These are phyloP conservation scores for Waitea zeae DNA, from an alignment of 1,284 basidiomycete genomes.

Conservation along the genomic window DNA sequence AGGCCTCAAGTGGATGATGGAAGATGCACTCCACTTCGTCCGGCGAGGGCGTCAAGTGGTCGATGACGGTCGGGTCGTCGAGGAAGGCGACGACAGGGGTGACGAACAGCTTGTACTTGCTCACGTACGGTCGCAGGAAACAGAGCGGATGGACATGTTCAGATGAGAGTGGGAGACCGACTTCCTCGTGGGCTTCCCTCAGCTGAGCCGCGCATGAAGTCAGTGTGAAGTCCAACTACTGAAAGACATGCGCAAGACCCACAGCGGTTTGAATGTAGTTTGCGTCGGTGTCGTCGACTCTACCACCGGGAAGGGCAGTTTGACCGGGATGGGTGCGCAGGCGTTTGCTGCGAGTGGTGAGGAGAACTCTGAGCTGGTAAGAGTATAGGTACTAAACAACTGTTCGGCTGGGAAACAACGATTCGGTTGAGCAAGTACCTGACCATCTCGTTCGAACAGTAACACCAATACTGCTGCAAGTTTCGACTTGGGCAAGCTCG, in stretches of 20 bases:
- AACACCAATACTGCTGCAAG: conserved; percentile 66
- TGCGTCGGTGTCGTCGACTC: conserved; percentile 49
- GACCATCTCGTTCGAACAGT: conserved; percentile 48
- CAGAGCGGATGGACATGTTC: conserved; percentile 47
- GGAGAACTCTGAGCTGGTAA: conserved; percentile 63
- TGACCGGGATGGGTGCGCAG: conserved; percentile 66
- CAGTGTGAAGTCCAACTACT: conserved; percentile 44
- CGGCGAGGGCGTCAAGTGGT: conserved; percentile 31
- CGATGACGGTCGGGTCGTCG: conserved; percentile 31
- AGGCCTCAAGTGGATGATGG: conserved; percentile 56
- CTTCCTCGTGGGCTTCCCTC: conserved; percentile 74
- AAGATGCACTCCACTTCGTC: conserved; percentile 70
- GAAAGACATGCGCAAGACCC: conserved; percentile 18
- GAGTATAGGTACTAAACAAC: conserved; percentile 68
- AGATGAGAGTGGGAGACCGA: conserved; percentile 41
- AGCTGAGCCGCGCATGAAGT: conserved; percentile 32
- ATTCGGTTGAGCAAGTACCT: conserved; percentile 64
- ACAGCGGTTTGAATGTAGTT: conserved; percentile 60
- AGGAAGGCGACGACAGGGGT: conserved; percentile 62
- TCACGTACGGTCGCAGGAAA: conserved; percentile 55
- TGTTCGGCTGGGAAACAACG: conserved; percentile 64
- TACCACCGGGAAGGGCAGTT: conserved; percentile 75
- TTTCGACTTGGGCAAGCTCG: conserved; percentile 11
- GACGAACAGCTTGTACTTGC: conserved; percentile 40
- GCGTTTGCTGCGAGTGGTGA: conserved; percentile 70